A percentile compares a stretch with the other conserved stretches of the same genome.
These are phyloP conservation scores for Hymenoscyphus occultus DNA, from an alignment of 2,329 filamentous ascomycete genomes.

Conservation along the genomic window DNA sequence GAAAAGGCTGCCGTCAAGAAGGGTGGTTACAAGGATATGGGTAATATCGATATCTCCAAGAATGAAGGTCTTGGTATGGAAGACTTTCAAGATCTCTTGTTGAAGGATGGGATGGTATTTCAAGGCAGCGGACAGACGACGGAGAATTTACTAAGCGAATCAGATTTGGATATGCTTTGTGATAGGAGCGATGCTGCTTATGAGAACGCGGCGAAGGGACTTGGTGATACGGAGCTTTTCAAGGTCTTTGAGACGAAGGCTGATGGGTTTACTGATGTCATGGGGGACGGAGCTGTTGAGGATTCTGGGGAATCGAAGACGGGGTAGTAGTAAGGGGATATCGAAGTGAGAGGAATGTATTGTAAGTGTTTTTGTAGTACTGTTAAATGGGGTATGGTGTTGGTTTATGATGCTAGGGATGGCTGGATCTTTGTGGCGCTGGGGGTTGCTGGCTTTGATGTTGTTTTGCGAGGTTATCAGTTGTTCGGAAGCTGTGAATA, in stretches of 20 bases:
- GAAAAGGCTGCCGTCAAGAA: constrained; percentile 97
- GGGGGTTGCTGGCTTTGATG: background rate
- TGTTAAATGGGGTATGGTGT: background rate
- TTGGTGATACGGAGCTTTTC: constrained; percentile 70
- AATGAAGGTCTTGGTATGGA: constrained; percentile 48
- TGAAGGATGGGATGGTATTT: constrained; percentile 70
- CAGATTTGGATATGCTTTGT: constrained; percentile 74
- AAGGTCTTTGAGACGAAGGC: constrained; percentile 77
- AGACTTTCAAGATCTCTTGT: constrained; percentile 53
- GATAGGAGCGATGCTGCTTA: constrained; percentile 65
- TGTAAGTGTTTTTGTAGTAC: background rate
- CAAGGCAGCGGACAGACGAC: constrained; percentile 53
- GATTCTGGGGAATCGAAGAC: background rate
- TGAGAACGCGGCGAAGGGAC: constrained; percentile 71
- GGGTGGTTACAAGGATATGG: constrained; percentile 72
- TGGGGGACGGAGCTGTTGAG: constrained; percentile 16
- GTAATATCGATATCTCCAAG: constrained; percentile 52
- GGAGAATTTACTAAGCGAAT: constrained; percentile 64
- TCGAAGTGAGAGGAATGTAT: background rate
- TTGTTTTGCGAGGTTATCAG: background rate
- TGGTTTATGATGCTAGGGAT: background rate
- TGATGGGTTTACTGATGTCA: constrained; percentile 36
- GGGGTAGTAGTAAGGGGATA: background rate
- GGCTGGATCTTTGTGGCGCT: background rate
- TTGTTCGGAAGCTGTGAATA: background rate